phyloP scores from a whole-genome alignment of 768 basidiomycete species.

The Strobilomyces dryophilus region DNA sequence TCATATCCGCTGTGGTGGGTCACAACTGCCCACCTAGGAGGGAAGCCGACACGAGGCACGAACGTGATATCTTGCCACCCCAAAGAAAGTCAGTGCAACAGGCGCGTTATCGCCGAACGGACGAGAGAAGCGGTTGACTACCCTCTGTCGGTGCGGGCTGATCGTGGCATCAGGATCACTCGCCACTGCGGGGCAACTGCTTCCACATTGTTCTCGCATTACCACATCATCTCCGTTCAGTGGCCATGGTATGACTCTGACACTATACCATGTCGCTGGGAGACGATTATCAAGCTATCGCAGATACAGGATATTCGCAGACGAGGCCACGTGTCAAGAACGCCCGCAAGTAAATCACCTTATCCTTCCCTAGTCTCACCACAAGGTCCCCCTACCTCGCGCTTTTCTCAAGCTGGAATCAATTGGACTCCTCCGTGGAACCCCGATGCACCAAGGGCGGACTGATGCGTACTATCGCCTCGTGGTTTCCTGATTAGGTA shows the following conservation, averaged over 20 bases:
- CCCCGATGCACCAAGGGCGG: conserved; percentile 4
- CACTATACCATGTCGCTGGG: neutral
- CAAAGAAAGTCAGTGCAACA: neutral
- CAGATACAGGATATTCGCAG: neutral
- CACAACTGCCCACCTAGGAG: conserved; percentile 13
- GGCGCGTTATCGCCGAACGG: conserved; percentile 19
- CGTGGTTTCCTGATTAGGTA: conserved; percentile 10
- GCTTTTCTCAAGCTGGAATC: neutral
- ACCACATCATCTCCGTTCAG: neutral
- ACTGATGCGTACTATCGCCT: conserved; percentile 17
- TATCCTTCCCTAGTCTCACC: neutral
- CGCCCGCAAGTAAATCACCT: neutral
- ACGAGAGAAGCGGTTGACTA: conserved; percentile 13
- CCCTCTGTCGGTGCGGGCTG: conserved; percentile 4
- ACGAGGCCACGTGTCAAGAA: conserved; percentile 8
- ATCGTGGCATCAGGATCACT: conserved; percentile 8
- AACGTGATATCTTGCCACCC: neutral
- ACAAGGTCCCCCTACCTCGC: neutral
- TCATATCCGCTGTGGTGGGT: conserved; percentile 8
- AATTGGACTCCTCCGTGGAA: conserved; percentile 9
- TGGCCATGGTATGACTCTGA: conserved; percentile 1
- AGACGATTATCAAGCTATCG: neutral
- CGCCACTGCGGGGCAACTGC: conserved; percentile 6
- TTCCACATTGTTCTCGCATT: conserved; percentile 19
- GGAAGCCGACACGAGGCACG: conserved; percentile 15